Evolutionary conservation across 495 filamentous ascomycete genomes (phyloP), one percentile per base, ranked within the genome.

Genomic region (Neurospora pannonica): DNA sequence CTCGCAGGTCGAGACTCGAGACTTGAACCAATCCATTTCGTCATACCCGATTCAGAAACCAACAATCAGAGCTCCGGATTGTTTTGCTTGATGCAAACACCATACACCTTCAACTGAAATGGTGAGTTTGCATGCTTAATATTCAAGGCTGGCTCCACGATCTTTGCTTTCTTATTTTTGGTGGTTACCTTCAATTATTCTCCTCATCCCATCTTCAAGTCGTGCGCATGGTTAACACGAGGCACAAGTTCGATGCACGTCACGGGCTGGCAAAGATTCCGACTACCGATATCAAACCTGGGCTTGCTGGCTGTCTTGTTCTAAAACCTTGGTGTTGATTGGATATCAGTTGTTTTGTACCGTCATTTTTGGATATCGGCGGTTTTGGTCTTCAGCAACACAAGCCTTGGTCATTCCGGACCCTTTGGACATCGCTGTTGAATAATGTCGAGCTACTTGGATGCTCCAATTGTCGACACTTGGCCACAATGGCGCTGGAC

Each of bases 401-500:
- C 54, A 19, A 34, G 6, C 13, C 54, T 34, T 34, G 2, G 11
- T 17, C 11, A 62, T 15, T 8, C 4, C 13, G 13, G 2, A 17
- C 54, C 6, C 2, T 62, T 19, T 34, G 28, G 54, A 36, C 28
- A 34, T 34, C 28, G 15, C 15, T 7, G 7, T 36, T 34, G 13
- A 8, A 36, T 36, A 19, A 67, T 67, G 54, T 34, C 54, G 15
- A 10, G 3, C 24, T 34, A 19, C 8, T 34, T 19, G 54, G 54
- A 19, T 19, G 8, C 15, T 36, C 7, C 13, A 34, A 19, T 9
- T 36, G 54, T 62, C 15, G 54, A 62, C 24, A 31, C 34, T 62
- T 62, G 54, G 54, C 34, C 36, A 70, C 40, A 28, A 80, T 80
- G 78, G 40, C 73, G 11, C 81, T 83, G 24, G 62, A 77, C 5